Conservation (phyloP, 371 early-diverging fungal genomes). For the Rhizopus stolonifer region DNA sequence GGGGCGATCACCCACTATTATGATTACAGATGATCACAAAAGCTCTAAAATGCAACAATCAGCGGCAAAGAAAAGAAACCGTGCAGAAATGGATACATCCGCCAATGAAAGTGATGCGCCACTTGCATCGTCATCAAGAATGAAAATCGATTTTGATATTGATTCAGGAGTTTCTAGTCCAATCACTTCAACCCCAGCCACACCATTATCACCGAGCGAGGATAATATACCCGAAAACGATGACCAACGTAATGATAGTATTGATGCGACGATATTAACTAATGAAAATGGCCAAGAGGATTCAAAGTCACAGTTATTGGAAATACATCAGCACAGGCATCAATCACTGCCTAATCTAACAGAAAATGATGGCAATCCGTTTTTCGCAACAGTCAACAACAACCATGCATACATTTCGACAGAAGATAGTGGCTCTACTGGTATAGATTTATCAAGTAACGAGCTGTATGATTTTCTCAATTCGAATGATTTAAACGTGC, state of each 20-base stretch:
- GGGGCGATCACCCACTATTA: constrained; percentile 78
- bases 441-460: neutral
- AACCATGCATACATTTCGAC: neutral
- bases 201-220: constrained; percentile 42
- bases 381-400: neutral
- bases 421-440: neutral
- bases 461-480: constrained; percentile 25
- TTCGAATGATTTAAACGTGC: constrained; percentile 16
- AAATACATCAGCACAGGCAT: constrained; percentile 13
- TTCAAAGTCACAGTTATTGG: constrained; percentile 4
- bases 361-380: neutral
- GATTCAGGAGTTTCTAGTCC: constrained; percentile 52
- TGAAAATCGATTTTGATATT: constrained; percentile 26
- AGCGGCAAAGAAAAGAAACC: constrained; percentile 31
- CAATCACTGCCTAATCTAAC: neutral
- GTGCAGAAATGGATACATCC: constrained; percentile 38
- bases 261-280: neutral
- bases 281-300: neutral
- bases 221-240: constrained; percentile 21
- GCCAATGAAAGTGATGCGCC: constrained; percentile 31
- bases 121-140: constrained; percentile 9
- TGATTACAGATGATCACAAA: constrained; percentile 91
- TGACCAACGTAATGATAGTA: constrained; percentile 1
- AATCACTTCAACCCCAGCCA: constrained; percentile 46
- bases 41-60: constrained; percentile 52